Conservation (phyloP, 2,329 filamentous ascomycete species). For the Aspergillus oerlinghausenensis region DNA sequence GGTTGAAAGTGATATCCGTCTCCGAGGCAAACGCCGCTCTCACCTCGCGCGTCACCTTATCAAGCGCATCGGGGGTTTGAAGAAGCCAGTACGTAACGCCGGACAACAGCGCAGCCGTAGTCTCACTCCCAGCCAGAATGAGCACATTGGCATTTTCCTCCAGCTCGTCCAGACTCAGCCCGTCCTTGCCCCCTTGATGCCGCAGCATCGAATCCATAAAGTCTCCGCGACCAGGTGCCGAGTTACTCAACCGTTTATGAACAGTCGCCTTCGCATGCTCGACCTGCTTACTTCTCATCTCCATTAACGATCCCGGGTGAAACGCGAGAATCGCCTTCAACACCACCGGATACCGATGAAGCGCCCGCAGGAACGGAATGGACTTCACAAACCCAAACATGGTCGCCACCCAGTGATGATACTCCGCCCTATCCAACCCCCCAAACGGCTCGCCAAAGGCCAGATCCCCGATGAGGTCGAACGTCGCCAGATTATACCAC, state of each 20-base stretch:
- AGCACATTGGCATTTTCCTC: conserved; percentile 29
- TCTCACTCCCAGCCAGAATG: conserved; percentile 39
- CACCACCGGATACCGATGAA: conserved; percentile 4
- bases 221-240: neutral
- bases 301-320: neutral
- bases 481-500: too few species aligned
- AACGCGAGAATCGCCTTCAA: neutral
- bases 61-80: conserved; percentile 24
- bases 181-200: conserved; percentile 8
- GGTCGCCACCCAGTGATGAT: conserved; percentile 20
- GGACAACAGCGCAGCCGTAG: conserved; percentile 42
- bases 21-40: conserved; percentile 22
- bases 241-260: conserved; percentile 1
- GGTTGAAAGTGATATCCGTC: conserved; percentile 28
- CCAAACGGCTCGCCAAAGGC: conserved; percentile 22
- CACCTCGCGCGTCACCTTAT: conserved; percentile 36
- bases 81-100: conserved; percentile 42
- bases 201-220: conserved; percentile 16
- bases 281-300: neutral
- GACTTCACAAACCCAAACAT: conserved; percentile 11
- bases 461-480: conserved; percentile 9
- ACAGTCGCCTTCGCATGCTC: conserved; percentile 1
- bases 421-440: conserved; percentile 14
- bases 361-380: neutral
- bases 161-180: conserved; percentile 27